Evolutionary conservation across 75 land plant genomes (phyloP).

Genomic region (Pinus taeda): DNA sequence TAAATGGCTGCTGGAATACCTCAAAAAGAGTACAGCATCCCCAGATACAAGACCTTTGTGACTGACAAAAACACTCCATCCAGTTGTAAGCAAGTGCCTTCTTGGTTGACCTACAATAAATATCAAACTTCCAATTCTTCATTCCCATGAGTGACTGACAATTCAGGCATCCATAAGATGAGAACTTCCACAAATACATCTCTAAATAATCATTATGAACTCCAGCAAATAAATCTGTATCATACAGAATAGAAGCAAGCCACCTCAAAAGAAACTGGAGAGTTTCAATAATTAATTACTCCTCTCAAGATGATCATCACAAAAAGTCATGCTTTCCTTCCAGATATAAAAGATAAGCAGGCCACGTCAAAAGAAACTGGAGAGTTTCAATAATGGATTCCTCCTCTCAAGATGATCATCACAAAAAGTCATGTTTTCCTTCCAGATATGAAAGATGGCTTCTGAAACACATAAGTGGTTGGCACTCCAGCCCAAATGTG

Average conservation of each 20-base stretch:
- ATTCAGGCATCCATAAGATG: not conserved
- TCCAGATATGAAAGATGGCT: not conserved
- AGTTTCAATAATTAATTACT: not conserved
- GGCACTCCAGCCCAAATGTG: not conserved
- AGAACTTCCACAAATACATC: not conserved
- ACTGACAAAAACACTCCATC: slow-evolving; percentile 99
- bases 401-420: not conserved
- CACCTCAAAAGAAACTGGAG: not conserved
- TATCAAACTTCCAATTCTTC: not conserved
- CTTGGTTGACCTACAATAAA: slow-evolving; percentile 73
- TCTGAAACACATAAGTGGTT: not conserved
- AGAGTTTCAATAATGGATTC: not conserved
- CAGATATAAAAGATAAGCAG: not conserved
- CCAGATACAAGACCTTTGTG: slow-evolving; percentile 90
- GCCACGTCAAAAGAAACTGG: not conserved
- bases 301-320: not conserved
- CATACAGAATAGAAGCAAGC: not conserved
- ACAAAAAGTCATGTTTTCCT: not conserved
- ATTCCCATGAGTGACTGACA: not conserved
- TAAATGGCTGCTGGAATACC: slow-evolving; percentile 30
- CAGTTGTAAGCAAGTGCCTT: slow-evolving; percentile 93
- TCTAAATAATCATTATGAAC: not conserved
- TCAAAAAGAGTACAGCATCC: slow-evolving; percentile 91
- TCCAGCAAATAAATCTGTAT: not conserved
- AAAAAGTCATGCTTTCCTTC: not conserved